A percentile compares a stretch with the other conserved stretches of the same genome.
Evolutionary conservation across 805 yeast species (phyloP).

Genomic region (Komagataella pseudopastoris): DNA sequence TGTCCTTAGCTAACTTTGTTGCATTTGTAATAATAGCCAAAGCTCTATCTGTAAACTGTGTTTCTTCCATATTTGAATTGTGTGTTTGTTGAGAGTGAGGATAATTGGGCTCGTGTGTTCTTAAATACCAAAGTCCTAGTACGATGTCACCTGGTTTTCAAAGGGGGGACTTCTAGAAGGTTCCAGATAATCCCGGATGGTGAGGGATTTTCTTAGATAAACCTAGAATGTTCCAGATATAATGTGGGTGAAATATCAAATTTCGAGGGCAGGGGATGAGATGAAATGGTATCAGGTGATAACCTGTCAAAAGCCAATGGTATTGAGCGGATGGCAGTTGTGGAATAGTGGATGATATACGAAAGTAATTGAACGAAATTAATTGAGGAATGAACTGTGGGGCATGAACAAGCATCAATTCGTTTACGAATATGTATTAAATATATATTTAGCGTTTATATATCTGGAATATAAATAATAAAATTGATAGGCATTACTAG

Average conservation of each 20-base stretch:
- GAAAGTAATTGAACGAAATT: background rate
- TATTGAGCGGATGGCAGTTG: background rate
- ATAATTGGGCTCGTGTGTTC: background rate
- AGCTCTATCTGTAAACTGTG: slow-evolving; percentile 92
- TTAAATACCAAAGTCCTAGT: background rate
- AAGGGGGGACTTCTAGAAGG: background rate
- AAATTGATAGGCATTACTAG: too few species aligned
- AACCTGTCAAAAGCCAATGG: background rate
- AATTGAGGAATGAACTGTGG: background rate
- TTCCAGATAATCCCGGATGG: background rate
- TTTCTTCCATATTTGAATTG: slow-evolving; percentile 34
- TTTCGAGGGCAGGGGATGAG: background rate
- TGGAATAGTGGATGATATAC: background rate
- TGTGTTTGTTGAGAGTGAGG: background rate
- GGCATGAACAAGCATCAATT: too few species aligned
- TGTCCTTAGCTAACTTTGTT: slow-evolving; percentile 69
- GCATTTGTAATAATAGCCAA: slow-evolving; percentile 70
- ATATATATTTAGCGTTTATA: too few species aligned
- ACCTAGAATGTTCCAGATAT: background rate
- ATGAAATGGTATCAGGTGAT: background rate
- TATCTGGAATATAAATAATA: too few species aligned
- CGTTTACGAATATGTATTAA: too few species aligned
- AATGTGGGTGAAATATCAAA: background rate
- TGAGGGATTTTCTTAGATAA: background rate
- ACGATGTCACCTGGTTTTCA: background rate